Conservation (phyloP, 768 basidiomycete genomes). For the Mycena haematopus region DNA sequence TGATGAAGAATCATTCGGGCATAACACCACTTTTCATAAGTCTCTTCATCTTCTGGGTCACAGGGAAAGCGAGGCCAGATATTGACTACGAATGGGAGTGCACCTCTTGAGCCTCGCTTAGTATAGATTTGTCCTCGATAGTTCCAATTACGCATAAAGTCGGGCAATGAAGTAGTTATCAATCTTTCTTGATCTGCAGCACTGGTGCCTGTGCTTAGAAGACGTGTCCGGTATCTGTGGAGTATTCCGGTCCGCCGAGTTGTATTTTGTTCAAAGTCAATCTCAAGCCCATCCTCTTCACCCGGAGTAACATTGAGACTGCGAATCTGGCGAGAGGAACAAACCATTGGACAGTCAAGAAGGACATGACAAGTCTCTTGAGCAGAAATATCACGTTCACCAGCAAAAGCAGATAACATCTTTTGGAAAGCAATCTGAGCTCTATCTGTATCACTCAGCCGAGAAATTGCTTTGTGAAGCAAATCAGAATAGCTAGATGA, state of each 20-base stretch:
- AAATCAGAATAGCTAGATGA: conserved; percentile 8
- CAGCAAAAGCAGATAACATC: conserved; percentile 22
- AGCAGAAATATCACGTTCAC: conserved; percentile 21
- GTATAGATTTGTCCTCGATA: too few species aligned
- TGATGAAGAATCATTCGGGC: conserved; percentile 28
- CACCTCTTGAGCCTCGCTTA: neutral
- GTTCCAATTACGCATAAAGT: conserved; percentile 25
- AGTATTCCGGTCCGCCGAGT: too few species aligned
- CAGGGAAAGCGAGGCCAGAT: conserved; percentile 18
- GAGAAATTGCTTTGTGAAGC: conserved; percentile 20
- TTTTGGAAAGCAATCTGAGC: conserved; percentile 26
- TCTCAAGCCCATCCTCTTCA: neutral
- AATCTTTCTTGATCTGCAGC: neutral
- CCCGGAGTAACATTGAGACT: conserved; percentile 21
- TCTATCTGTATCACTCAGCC: conserved; percentile 16
- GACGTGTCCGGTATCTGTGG: too few species aligned
- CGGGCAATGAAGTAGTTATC: neutral
- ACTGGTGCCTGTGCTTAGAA: too few species aligned
- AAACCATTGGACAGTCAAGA: conserved; percentile 8
- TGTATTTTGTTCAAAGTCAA: too few species aligned
- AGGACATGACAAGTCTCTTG: conserved; percentile 30
- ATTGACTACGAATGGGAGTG: conserved; percentile 21
- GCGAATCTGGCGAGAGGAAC: conserved; percentile 2
- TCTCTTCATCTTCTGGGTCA: neutral
- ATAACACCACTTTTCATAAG: conserved; percentile 33